Evolutionary conservation across 495 filamentous ascomycete species (phyloP).

Genomic region (Trichoderma asperelloides): DNA sequence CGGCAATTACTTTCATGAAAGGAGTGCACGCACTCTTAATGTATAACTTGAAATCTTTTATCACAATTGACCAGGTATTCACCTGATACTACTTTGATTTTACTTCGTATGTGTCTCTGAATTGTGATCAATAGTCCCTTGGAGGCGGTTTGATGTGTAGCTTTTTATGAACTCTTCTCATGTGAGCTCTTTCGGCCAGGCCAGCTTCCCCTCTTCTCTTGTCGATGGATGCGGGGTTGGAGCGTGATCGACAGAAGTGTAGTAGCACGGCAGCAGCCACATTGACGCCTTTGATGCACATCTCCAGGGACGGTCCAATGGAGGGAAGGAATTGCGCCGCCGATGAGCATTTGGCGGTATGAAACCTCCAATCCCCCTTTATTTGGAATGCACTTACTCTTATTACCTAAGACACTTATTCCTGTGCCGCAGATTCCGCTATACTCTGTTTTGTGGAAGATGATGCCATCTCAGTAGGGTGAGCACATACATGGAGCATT

Average conservation of each 20-base stretch:
- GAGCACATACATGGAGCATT: no score
- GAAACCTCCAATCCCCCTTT: background rate
- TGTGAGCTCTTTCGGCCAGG: background rate
- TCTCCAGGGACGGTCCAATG: conserved; percentile 4
- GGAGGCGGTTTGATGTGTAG: background rate
- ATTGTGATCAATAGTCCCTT: background rate
- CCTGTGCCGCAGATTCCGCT: no score
- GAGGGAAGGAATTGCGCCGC: background rate
- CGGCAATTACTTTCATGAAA: background rate
- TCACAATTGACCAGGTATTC: background rate
- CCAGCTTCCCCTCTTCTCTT: background rate
- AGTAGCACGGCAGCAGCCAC: background rate
- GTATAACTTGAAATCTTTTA: conserved; percentile 2
- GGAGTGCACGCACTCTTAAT: conserved; percentile 3
- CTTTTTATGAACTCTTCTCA: background rate
- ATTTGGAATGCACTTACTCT: background rate
- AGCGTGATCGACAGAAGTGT: background rate
- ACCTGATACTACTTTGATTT: background rate
- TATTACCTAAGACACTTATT: background rate
- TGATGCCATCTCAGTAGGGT: no score
- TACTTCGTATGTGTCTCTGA: background rate
- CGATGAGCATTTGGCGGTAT: background rate
- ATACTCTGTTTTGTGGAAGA: no score
- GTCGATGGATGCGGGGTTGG: background rate
- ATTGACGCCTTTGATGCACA: background rate